Conservation (phyloP, 1,284 basidiomycete genomes). For the Puccinia polysora region DNA sequence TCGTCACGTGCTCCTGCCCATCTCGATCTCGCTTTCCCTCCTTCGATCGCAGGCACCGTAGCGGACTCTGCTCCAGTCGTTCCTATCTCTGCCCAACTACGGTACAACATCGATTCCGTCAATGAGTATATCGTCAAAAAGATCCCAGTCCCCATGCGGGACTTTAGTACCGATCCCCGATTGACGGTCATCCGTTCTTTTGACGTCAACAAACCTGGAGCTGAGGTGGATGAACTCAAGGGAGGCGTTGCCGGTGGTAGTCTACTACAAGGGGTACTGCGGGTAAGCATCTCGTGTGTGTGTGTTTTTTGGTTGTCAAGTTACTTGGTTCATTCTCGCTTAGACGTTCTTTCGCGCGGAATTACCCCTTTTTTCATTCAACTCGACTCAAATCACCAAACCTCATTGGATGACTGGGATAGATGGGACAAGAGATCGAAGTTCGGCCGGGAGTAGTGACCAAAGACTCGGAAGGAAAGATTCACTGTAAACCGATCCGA, state of each 20-base stretch:
- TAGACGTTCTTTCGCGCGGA: background rate
- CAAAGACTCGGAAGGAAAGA: slow-evolving; percentile 84
- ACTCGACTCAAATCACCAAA: background rate
- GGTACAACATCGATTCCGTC: slow-evolving; percentile 99
- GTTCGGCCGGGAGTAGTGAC: slow-evolving; percentile 96
- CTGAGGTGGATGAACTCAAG: slow-evolving; percentile 92
- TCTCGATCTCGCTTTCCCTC: background rate
- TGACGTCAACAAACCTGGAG: slow-evolving; percentile 98
- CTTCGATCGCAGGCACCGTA: slow-evolving; percentile 67
- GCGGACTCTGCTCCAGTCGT: slow-evolving; percentile 96
- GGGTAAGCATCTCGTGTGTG: no score
- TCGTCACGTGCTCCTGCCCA: background rate
- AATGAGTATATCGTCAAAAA: slow-evolving; percentile 98
- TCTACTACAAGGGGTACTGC: slow-evolving; percentile 86
- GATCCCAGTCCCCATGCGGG: slow-evolving; percentile 86
- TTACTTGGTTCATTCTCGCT: background rate
- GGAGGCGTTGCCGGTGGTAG: slow-evolving; percentile 97
- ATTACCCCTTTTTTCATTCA: no score
- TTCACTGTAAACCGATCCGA: slow-evolving; percentile 88
- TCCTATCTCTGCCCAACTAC: slow-evolving; percentile 94
- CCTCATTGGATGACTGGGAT: background rate
- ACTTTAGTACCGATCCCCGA: slow-evolving; percentile 84
- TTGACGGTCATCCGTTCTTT: slow-evolving; percentile 99
- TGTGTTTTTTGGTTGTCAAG: no score
- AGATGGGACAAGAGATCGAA: slow-evolving; percentile 88